Evolutionary conservation across 1,284 basidiomycete species (phyloP).

Genomic region (Tranzscheliella williamsii): DNA sequence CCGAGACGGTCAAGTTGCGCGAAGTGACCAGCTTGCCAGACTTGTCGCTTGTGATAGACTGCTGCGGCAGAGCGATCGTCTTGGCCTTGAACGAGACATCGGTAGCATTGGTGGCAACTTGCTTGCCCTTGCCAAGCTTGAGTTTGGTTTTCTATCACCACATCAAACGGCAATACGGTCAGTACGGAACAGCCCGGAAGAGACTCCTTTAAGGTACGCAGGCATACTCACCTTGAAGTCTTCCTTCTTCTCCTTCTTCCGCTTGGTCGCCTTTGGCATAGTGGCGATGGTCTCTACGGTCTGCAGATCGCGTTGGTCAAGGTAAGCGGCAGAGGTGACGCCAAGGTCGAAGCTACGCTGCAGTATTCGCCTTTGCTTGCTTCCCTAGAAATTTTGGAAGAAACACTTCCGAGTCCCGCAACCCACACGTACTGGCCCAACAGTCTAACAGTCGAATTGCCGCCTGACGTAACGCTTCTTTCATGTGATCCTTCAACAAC

Average conservation of each 20-base stretch:
- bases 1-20: constrained; percentile 73
- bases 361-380: too few relatives aligned
- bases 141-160: constrained; percentile 85
- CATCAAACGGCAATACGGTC: not conserved
- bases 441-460: too few relatives aligned
- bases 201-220: not conserved
- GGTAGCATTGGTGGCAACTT: constrained; percentile 78
- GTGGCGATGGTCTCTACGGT: too few relatives aligned
- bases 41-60: constrained; percentile 52
- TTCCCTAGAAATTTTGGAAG: too few relatives aligned
- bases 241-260: constrained; percentile 36
- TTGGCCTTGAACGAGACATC: constrained; percentile 94
- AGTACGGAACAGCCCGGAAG: not conserved
- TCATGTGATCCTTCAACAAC: too few relatives aligned
- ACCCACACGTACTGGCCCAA: too few relatives aligned
- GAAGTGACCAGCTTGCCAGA: constrained; percentile 34
- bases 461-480: too few relatives aligned
- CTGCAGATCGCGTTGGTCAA: too few relatives aligned
- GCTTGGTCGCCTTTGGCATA: constrained; percentile 44
- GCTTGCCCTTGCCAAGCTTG: constrained; percentile 93
- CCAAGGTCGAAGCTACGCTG: too few relatives aligned
- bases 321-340: too few relatives aligned
- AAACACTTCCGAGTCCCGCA: not conserved
- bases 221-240: constrained; percentile 30
- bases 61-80: constrained; percentile 44